Evolutionary conservation across 1,284 basidiomycete species (phyloP).

Genomic region (Cryptococcus sp.): DNA sequence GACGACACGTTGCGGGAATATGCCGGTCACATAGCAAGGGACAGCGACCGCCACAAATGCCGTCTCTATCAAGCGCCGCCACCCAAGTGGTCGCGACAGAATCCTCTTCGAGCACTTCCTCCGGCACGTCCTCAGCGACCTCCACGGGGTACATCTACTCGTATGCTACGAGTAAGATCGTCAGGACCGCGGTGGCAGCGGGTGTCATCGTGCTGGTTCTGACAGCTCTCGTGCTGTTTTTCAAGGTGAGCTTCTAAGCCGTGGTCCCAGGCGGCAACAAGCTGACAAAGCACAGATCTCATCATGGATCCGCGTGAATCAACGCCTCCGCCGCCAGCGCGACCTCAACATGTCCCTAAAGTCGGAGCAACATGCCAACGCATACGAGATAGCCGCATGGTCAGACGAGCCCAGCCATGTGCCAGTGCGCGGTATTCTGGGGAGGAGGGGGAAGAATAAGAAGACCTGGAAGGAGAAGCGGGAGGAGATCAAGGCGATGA

Average conservation of each 20-base stretch:
- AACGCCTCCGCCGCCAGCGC: slow-evolving; percentile 33
- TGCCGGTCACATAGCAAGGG: no score
- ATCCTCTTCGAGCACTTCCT: background rate
- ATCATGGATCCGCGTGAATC: slow-evolving; percentile 36
- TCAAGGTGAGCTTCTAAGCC: slow-evolving; percentile 34
- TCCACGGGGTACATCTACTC: slow-evolving; percentile 20
- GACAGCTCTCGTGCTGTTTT: slow-evolving; percentile 32
- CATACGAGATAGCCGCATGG: slow-evolving; percentile 47
- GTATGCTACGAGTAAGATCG: slow-evolving; percentile 39
- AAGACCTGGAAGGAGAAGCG: slow-evolving; percentile 22
- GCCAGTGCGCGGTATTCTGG: slow-evolving; percentile 21
- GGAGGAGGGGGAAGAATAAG: slow-evolving; percentile 15
- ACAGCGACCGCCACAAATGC: background rate
- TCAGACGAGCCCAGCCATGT: slow-evolving; percentile 37
- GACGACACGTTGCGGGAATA: no score
- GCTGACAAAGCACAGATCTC: slow-evolving; percentile 30
- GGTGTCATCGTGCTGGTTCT: slow-evolving; percentile 43
- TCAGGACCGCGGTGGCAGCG: slow-evolving; percentile 40
- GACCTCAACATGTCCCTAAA: slow-evolving; percentile 23
- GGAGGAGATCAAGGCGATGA: slow-evolving; percentile 25
- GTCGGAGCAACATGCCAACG: slow-evolving; percentile 38
- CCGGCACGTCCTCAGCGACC: background rate
- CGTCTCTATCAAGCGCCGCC: background rate
- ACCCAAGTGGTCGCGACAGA: background rate
- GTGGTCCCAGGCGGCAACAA: background rate